Evolutionary conservation across 176 grass and related monocot species (phyloP).

Genomic region (Microstegium vimineum): DNA sequence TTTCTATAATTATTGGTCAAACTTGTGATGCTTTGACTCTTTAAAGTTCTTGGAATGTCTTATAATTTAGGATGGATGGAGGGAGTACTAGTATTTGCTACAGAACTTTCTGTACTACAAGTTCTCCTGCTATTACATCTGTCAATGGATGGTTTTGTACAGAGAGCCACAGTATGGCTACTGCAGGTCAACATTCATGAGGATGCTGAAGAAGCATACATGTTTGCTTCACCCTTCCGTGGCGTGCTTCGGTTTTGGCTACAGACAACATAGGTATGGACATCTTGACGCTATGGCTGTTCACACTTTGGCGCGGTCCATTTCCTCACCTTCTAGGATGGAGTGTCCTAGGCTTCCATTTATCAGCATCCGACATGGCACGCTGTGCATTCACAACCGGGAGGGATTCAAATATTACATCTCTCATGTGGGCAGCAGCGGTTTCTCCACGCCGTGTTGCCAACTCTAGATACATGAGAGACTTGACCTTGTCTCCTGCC

Average conservation of each 20-base stretch:
- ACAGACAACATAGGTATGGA: not conserved
- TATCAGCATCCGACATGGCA: slow-evolving; percentile 37
- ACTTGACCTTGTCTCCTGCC: slow-evolving; percentile 52
- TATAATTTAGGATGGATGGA: too few species aligned
- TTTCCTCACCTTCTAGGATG: slow-evolving; percentile 41
- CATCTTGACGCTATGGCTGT: not conserved
- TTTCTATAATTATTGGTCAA: too few species aligned
- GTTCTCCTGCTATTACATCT: not conserved
- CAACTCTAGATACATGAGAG: slow-evolving; percentile 60
- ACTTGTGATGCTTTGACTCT: too few species aligned
- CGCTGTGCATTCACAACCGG: slow-evolving; percentile 9
- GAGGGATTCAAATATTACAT: slow-evolving; percentile 45
- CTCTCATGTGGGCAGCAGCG: slow-evolving; percentile 53
- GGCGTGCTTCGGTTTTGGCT: not conserved
- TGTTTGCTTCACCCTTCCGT: not conserved
- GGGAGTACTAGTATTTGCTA: not conserved
- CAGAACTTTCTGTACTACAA: not conserved
- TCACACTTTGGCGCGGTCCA: not conserved
- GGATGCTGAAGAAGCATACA: too few species aligned
- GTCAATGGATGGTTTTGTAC: not conserved
- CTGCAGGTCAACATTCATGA: not conserved
- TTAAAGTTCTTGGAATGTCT: too few species aligned
- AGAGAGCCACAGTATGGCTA: not conserved
- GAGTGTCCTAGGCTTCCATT: slow-evolving; percentile 47
- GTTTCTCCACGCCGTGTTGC: slow-evolving; percentile 57